Conservation (phyloP, 208 protist species). For the Vickermania spadyakhi region DNA sequence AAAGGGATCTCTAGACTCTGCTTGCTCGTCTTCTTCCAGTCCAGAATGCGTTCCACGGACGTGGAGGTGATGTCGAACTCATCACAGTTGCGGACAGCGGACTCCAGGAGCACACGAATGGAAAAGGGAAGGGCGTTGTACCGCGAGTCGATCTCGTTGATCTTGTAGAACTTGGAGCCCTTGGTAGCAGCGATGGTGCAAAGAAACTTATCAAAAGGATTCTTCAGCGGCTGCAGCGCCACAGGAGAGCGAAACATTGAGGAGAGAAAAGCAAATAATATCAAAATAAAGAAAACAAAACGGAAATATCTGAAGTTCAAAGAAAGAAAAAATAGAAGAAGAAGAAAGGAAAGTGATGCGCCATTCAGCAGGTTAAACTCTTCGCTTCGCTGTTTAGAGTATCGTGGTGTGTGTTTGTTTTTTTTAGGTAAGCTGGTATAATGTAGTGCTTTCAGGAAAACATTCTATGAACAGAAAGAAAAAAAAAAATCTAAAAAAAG, state of each 20-base stretch:
- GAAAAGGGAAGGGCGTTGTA: constrained; percentile 90
- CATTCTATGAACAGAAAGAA: background rate
- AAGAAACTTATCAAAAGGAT: constrained; percentile 77
- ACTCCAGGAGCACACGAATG: constrained; percentile 94
- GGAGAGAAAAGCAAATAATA: constrained; percentile 10
- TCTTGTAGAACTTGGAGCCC: constrained; percentile 67
- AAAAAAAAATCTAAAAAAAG: background rate
- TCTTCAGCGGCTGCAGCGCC: constrained; percentile 22
- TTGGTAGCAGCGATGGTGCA: constrained; percentile 42
- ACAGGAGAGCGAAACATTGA: background rate
- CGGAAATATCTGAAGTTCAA: background rate
- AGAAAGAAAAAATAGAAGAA: constrained; percentile 6
- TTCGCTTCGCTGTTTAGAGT: background rate
- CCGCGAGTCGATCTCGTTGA: constrained; percentile 73
- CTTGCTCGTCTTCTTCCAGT: constrained; percentile 88
- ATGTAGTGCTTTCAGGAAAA: background rate
- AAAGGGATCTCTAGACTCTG: constrained; percentile 94
- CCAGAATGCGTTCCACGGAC: constrained; percentile 90
- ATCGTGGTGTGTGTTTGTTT: background rate
- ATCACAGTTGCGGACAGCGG: constrained; percentile 94
- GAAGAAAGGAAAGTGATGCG: background rate
- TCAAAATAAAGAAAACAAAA: constrained; percentile 10
- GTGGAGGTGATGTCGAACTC: constrained; percentile 87
- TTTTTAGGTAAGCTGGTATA: background rate
- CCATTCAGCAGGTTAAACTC: background rate